Evolutionary conservation across 805 yeast species (phyloP).

Genomic region (Cyberlindnera americana): DNA sequence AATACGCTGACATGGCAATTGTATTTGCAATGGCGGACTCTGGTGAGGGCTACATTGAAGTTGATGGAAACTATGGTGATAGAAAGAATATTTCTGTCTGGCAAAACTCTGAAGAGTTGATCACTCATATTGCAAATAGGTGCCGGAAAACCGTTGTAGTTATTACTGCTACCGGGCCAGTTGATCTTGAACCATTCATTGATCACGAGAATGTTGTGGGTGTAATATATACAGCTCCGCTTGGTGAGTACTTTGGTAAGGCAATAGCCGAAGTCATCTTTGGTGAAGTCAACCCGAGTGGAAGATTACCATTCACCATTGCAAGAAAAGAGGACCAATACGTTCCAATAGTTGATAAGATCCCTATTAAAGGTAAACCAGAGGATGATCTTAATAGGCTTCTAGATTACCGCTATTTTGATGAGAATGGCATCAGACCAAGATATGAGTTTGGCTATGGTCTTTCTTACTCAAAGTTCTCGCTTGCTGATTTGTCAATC

Average conservation of each 20-base stretch:
- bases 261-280: slow-evolving; percentile 56
- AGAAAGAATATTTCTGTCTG: slow-evolving; percentile 49
- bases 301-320: slow-evolving; percentile 59
- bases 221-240: slow-evolving; percentile 51
- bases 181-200: slow-evolving; percentile 52
- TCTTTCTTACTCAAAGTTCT: slow-evolving; percentile 46
- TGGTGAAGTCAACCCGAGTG: slow-evolving; percentile 62
- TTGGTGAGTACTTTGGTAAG: slow-evolving; percentile 53
- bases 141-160: slow-evolving; percentile 56
- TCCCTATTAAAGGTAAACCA: slow-evolving; percentile 34
- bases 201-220: slow-evolving; percentile 57
- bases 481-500: slow-evolving; percentile 36
- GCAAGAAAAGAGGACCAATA: slow-evolving; percentile 49
- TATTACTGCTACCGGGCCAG: slow-evolving; percentile 59
- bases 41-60: slow-evolving; percentile 57
- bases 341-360: slow-evolving; percentile 41
- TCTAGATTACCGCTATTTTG: slow-evolving; percentile 57
- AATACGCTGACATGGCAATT: slow-evolving; percentile 48
- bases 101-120: slow-evolving; percentile 56
- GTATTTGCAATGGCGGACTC: slow-evolving; percentile 53
- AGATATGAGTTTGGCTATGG: slow-evolving; percentile 64
- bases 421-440: slow-evolving; percentile 51
- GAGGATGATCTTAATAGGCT: slow-evolving; percentile 33
- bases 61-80: slow-evolving; percentile 59
- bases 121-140: slow-evolving; percentile 43